phyloP scores from a whole-genome alignment of 805 yeast genomes.

The Myxozyma kluyveri region DNA sequence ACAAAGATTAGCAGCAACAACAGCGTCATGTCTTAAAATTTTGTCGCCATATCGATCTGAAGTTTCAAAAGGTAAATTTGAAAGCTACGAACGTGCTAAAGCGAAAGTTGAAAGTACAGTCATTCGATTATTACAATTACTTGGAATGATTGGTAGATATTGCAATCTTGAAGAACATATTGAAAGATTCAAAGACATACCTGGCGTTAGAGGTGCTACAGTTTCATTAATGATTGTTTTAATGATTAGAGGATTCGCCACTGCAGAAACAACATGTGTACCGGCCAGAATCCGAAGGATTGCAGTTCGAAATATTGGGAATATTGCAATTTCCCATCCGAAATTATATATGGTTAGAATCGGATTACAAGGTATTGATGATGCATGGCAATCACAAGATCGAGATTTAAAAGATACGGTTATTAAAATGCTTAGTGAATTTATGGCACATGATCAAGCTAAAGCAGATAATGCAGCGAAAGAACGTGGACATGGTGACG shows the following conservation, averaged over 20 bases:
- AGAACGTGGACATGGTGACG: slow-evolving; percentile 50
- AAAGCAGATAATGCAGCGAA: slow-evolving; percentile 24
- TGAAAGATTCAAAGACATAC: slow-evolving; percentile 43
- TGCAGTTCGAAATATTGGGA: slow-evolving; percentile 57
- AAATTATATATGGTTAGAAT: slow-evolving; percentile 60
- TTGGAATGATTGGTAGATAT: slow-evolving; percentile 69
- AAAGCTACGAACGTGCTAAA: slow-evolving; percentile 7
- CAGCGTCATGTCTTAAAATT: slow-evolving; percentile 56
- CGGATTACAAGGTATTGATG: slow-evolving; percentile 54
- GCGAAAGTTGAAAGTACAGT: slow-evolving; percentile 45
- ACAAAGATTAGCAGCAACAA: slow-evolving; percentile 55
- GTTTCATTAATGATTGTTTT: slow-evolving; percentile 58
- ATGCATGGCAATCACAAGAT: slow-evolving; percentile 45
- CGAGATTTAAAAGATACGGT: slow-evolving; percentile 50
- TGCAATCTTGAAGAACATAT: slow-evolving; percentile 57
- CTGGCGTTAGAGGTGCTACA: slow-evolving; percentile 39
- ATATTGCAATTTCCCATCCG: slow-evolving; percentile 61
- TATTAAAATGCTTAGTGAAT: slow-evolving; percentile 55
- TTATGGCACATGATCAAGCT: slow-evolving; percentile 48
- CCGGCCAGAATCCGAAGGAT: slow-evolving; percentile 45
- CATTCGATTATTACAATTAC: slow-evolving; percentile 55
- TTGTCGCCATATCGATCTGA: slow-evolving; percentile 47
- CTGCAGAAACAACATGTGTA: slow-evolving; percentile 32
- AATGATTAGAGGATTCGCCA: slow-evolving; percentile 56
- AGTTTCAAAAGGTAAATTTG: slow-evolving; percentile 24